Evolutionary conservation across 2,329 filamentous ascomycete species (phyloP).

Genomic region (Paecilomyces formosus): DNA sequence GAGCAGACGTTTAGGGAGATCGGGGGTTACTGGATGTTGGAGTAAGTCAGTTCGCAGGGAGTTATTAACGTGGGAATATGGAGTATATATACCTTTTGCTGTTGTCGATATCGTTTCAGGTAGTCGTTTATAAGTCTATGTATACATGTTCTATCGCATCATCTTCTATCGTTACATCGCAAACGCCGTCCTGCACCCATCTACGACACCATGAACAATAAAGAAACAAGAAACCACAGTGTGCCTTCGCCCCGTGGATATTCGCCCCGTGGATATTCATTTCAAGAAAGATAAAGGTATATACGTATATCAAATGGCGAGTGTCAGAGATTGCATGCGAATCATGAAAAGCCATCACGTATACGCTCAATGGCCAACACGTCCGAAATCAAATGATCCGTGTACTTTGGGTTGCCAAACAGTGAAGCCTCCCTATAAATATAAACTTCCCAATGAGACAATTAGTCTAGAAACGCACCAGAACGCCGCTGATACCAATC

Average conservation of each 20-base stretch:
- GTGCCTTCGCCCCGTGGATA: neutral
- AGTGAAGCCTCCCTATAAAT: neutral
- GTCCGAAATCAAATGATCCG: neutral
- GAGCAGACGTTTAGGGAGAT: neutral
- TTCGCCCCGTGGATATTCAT: neutral
- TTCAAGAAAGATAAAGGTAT: neutral
- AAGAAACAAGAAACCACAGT: neutral
- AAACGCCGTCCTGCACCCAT: neutral
- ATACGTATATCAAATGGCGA: neutral
- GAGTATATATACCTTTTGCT: too few species aligned
- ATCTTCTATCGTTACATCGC: too few species aligned
- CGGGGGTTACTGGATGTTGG: neutral
- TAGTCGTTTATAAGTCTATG: too few species aligned
- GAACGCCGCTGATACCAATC: neutral
- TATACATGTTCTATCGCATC: too few species aligned
- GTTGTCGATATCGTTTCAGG: too few species aligned
- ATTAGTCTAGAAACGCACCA: neutral
- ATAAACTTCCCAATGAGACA: neutral
- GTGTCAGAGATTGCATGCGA: neutral
- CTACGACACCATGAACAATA: neutral
- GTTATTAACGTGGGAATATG: too few species aligned
- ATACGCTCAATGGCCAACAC: neutral
- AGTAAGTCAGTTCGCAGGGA: neutral
- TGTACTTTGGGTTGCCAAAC: neutral
- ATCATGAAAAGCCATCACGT: neutral